Conservation (phyloP, 768 basidiomycete genomes). For the Cyclocybe cylindracea region DNA sequence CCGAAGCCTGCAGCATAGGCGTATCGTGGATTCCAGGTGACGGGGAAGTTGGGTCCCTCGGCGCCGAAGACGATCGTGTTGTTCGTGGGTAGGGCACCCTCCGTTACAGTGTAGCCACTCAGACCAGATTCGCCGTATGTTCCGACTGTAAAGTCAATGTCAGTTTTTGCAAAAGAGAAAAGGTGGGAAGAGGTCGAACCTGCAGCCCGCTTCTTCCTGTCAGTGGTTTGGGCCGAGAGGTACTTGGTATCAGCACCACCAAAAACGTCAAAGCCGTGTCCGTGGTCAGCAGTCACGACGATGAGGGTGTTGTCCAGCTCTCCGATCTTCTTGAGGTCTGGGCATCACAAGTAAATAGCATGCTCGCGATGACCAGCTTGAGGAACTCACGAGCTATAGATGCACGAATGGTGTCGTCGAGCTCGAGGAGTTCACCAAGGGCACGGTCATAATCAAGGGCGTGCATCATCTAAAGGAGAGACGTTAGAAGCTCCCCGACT, state of each 20-base stretch:
- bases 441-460: slow-evolving; percentile 48
- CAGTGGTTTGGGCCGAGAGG: slow-evolving; percentile 30
- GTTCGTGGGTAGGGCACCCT: slow-evolving; percentile 39
- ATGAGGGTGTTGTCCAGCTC: slow-evolving; percentile 43
- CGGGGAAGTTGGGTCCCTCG: slow-evolving; percentile 46
- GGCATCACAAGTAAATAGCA: neutral
- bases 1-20: slow-evolving; percentile 42
- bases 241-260: slow-evolving; percentile 43
- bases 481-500: neutral
- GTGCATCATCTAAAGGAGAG: slow-evolving; percentile 41
- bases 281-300: slow-evolving; percentile 47
- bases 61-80: slow-evolving; percentile 36
- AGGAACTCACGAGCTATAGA: slow-evolving; percentile 38
- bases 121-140: slow-evolving; percentile 38
- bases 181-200: slow-evolving; percentile 10
- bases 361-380: too few relatives aligned
- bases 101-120: slow-evolving; percentile 40
- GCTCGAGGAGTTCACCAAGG: slow-evolving; percentile 44
- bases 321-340: slow-evolving; percentile 44
- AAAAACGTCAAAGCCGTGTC: slow-evolving; percentile 48
- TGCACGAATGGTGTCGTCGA: slow-evolving; percentile 45
- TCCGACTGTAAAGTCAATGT: slow-evolving; percentile 28
- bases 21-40: slow-evolving; percentile 45
- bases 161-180: neutral
- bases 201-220: slow-evolving; percentile 33